Evolutionary conservation across 805 yeast species (phyloP), one percentile per base, ranked within the genome.

Genomic region (Saccharomyces jurei): DNA sequence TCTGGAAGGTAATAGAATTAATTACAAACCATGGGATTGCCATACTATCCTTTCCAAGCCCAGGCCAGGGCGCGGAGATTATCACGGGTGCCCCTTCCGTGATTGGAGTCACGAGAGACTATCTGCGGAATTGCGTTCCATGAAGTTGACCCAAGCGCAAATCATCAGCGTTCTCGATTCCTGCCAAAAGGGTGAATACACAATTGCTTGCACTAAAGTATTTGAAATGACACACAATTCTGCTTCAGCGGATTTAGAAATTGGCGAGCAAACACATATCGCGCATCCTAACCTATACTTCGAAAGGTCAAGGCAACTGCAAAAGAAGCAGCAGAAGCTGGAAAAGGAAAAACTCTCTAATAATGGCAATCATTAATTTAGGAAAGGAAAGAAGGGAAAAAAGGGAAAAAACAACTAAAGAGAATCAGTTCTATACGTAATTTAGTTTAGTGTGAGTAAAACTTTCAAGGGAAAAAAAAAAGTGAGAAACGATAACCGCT

Each of bases 71-170:
- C 76, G 78, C 50, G 78, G 77, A 46, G 96, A 91, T 60, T 79
- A 74, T 56, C 97, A 92, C 66, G 99, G 99, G 2, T 92, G 98
- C 70, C 97, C 98, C 4, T 94, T 87, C 71, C 75, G 96, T 53
- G 92, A 87, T 63, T 74, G 87, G 63, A 76, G 80, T 11, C 66
- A 80, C n/a, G 95, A 88, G 48, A 77, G 80, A 52, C 74, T 94
- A 50, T 75, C 79, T 6, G 60, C 63, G 2, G 80, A 81, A 56
- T 74, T 94, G 59, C 74, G 69, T 9, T 88, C 86, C 55, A 78
- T 78, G 65, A 73, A 71, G 26, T 78, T 81, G 46, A 67, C 72
- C 13, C 65, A 71, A 26, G 65, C 72, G 22, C 78, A 81, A 50
- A 70, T 87, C 50, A 76, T 78, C 48, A 80, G 80, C 44, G 80